Evolutionary conservation across 2,329 filamentous ascomycete genomes (phyloP).

Genomic region (Dryadomyces quercus-mongolicae): DNA sequence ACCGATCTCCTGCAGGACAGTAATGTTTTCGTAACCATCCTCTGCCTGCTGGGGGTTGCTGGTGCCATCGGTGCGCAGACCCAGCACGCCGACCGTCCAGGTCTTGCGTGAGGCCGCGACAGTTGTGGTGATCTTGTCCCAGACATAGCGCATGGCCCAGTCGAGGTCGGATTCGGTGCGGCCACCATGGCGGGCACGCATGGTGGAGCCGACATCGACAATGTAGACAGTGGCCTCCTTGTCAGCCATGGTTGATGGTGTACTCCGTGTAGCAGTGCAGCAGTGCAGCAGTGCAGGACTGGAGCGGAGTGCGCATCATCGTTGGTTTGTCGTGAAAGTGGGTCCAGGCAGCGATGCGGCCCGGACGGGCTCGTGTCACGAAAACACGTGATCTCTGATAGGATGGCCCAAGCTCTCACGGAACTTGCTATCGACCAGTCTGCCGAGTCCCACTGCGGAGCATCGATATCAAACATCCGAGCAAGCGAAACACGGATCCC

Average conservation of each 20-base stretch:
- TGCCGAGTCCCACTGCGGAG: too few relatives aligned
- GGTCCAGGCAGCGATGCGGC: slow-evolving; percentile 6
- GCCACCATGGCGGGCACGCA: slow-evolving; percentile 60
- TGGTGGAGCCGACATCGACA: slow-evolving; percentile 77
- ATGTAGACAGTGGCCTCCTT: slow-evolving; percentile 93
- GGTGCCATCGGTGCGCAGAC: slow-evolving; percentile 68
- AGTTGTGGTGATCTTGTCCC: slow-evolving; percentile 78
- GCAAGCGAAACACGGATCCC: too few relatives aligned
- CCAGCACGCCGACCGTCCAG: slow-evolving; percentile 65
- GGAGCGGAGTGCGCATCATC: too few relatives aligned
- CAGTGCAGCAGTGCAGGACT: too few relatives aligned
- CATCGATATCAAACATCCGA: too few relatives aligned
- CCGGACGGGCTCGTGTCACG: slow-evolving; percentile 5
- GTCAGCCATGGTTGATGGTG: slow-evolving; percentile 54
- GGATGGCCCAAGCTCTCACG: not conserved
- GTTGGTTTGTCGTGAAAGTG: not conserved
- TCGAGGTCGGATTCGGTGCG: slow-evolving; percentile 72
- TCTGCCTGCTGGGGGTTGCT: slow-evolving; percentile 52
- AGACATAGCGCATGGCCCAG: slow-evolving; percentile 83
- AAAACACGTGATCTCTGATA: slow-evolving; percentile 8
- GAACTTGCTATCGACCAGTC: not conserved
- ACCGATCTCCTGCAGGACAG: slow-evolving; percentile 58
- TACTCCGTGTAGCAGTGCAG: not conserved
- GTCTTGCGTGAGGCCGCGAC: slow-evolving; percentile 60
- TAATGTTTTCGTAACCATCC: slow-evolving; percentile 70